Evolutionary conservation across 169 alveolate genomes (phyloP), one percentile per base, ranked within the genome.

Genomic region (Perkinsus olseni): DNA sequence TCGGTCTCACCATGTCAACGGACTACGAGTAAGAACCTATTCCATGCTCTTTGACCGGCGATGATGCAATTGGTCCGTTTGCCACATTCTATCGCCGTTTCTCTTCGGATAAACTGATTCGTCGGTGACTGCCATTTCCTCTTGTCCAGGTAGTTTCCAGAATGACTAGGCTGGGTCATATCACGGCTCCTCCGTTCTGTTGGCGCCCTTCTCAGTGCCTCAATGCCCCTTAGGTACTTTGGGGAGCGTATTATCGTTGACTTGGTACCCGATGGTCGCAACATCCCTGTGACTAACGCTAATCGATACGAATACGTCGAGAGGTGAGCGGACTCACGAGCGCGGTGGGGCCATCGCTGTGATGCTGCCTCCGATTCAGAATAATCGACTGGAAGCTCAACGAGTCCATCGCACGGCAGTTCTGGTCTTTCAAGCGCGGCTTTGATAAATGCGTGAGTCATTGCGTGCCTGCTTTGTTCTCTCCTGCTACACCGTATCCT

Each of bases 401-500:
- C 51, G 94, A 94, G 74, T 96, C 97, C 38, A 94, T 96, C 34
- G 94, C 95, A 91, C 94, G 94, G 91, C 95, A 95, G 94, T 97
- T 97, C 91, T 93, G 94, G 82, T 93, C 96, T 31, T 97, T 97
- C 92, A 94, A 96, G 94, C 94, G 93, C 82, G 98, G 98, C 28
- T 98, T 98, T 92, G 96, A 94, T 24, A 62, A 62, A 28, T 62
- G 82, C 17, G 82, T 62, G 17, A 62, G 82, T 62, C 82, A 13
- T 13, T 28, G 13, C 31, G 36, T 0, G 0, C 28, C 31, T 62
- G 3, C 50, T 11, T 40, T 40, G 50, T 40, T 40, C 3, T 40
- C 3, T 40, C 3, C 50, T 40, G 50, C 21, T 3, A 6, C 50
- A 40, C 11, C 50, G 3, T 11, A 3, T 40, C 21, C 50, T 40